Evolutionary conservation across 169 alveolate genomes (phyloP), one percentile per base, ranked within the genome.

Genomic region (Eimeria acervulina): DNA sequence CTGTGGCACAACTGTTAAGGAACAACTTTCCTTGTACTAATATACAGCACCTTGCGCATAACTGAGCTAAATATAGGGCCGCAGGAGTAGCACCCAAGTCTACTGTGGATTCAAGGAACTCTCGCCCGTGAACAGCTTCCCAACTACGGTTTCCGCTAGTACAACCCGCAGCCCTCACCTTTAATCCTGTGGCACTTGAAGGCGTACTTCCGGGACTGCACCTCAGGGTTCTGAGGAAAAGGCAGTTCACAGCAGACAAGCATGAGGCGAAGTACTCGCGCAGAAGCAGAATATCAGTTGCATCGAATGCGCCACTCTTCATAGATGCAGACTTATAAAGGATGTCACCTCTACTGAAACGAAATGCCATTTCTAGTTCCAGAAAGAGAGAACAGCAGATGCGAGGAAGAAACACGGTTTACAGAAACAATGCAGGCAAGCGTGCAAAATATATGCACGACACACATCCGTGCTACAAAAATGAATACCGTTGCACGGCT

Each of bases 121-220:
- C 36, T 26, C 36, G 33, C 6, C 36, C 36, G 74, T 59, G 17
- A 59, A 59, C 76, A 28, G 80, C 68, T 63, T 28, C 31, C 70
- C 44, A 33, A 17, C 44, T 15, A 36, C 70, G 13, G 61, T 21
- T 26, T 26, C 84, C 40, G 10, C 47, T 8, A 8, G 31, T 26
- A 81, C 1, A 7, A 33, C 47, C n/a, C 74, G 0, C 61, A 21
- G 38, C 51, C 23, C 83, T 31, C 47, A 95, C 97, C 96, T 95
- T 97, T 97, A 68, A 76, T 85, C 33, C 99, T 97, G 97, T 99
- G 99, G 96, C 99, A 99, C 96, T 98, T 99, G 96, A 99, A 99
- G 33, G 99, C 98, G 88, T 98, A 99, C 85, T 98, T 97, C 91
- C 96, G 96, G 89, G 97, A 87, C 95, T 97, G 97, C 84, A 80